These are phyloP conservation scores for Lactarius deliciosus DNA, from an alignment of 768 basidiomycete genomes.

Conservation along the genomic window DNA sequence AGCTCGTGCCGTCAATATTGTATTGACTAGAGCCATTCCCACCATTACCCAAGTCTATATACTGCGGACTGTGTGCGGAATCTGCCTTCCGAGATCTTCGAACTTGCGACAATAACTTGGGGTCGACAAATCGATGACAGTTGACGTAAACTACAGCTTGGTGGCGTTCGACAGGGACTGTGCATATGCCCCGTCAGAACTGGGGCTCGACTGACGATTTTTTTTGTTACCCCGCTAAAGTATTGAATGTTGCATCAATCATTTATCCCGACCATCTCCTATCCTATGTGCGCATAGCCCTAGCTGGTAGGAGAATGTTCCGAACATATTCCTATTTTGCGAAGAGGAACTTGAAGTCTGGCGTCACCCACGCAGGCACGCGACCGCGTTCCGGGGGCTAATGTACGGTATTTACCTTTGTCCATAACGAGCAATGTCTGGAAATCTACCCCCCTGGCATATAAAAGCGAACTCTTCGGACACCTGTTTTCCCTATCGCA, in stretches of 20 bases:
- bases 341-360: not conserved
- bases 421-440: no score
- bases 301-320: not conserved
- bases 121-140: no score
- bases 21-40: not conserved
- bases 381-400: not conserved
- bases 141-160: no score
- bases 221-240: no score
- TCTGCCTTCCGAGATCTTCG: not conserved
- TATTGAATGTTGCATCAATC: no score
- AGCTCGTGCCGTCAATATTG: not conserved
- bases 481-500: not conserved
- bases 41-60: not conserved
- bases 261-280: no score
- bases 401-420: no score
- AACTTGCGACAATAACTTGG: not conserved
- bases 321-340: not conserved
- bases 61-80: not conserved
- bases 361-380: not conserved
- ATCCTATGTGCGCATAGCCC: no score
- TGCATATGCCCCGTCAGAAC: no score
- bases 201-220: no score
- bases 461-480: not conserved
- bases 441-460: no score
- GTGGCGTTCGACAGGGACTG: no score